phyloP scores from a whole-genome alignment of 2,329 filamentous ascomycete genomes.

The Podosphaera leucotricha region DNA sequence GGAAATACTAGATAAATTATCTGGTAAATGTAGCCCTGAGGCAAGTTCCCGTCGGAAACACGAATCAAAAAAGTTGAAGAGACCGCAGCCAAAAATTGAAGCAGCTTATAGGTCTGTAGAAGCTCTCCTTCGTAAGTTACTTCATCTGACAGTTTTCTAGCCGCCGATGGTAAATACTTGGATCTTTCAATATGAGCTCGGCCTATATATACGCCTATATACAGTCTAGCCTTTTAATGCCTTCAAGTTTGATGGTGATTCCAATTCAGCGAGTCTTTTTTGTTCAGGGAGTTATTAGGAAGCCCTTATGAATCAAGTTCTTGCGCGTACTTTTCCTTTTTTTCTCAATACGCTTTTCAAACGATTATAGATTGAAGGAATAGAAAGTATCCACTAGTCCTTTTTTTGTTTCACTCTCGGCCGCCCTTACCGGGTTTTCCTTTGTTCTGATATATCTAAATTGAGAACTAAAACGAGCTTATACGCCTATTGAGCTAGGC shows the following conservation, averaged over 20 bases:
- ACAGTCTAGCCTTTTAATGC: background rate
- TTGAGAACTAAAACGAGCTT: background rate
- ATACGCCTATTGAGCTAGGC: background rate
- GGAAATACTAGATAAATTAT: constrained; percentile 13
- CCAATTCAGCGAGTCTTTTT: background rate
- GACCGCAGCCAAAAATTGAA: constrained; percentile 18
- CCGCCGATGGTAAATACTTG: constrained; percentile 19
- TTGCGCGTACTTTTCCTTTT: background rate
- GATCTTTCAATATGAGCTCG: background rate
- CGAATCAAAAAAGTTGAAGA: constrained; percentile 16
- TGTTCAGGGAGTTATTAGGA: background rate
- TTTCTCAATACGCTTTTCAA: background rate
- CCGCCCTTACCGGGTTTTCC: background rate
- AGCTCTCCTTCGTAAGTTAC: background rate
- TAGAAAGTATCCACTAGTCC: background rate
- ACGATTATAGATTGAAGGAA: background rate
- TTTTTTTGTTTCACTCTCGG: background rate
- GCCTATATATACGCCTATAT: too few species aligned
- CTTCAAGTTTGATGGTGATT: background rate
- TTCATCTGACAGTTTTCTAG: constrained; percentile 8
- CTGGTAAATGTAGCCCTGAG: background rate
- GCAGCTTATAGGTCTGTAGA: constrained; percentile 17
- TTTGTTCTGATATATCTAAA: background rate
- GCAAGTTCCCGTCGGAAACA: constrained; percentile 10
- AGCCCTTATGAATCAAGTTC: background rate